Base-by-base conservation (phyloP, 805 yeast species). In the Zygosaccharomyces siamensis region DNA sequence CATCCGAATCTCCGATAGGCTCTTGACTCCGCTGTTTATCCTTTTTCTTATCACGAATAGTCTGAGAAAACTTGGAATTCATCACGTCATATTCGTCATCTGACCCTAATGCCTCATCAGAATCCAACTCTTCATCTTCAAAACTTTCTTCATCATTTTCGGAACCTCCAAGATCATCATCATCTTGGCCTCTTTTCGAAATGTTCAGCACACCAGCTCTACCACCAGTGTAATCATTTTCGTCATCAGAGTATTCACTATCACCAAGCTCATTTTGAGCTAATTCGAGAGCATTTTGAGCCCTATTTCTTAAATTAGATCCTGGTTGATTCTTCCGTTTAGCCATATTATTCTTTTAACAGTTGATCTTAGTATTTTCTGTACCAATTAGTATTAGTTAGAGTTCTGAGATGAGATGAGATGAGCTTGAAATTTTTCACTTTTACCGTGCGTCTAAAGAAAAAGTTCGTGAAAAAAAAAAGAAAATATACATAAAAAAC, bases 71-170 rank as follows among this genome's bases (percentile, higher is more conserved):
- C 61, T 79, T 84, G 27, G 86, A 79, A 64, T 79, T 77, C 57
- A 83, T 66, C 6, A 74, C 77, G 47, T 81, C 87, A 50, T 76
- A 79, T 46, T 81, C 88, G 56, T 85, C 90, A 49, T 78, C 95
- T 0, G 93, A 83, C 0, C 93, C 96, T 50, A 87, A 68, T 0
- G 95, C 96, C 58, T 86, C 96, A 64, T 89, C 97, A 0, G 96
- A 87, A 58, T 84, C 88, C 40, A 86, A 71, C 51, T 86, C 86
- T 60, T 81, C 86, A 58, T 81, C 86, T 42, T 72, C 79, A 53
- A 79, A 71, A 21, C 66, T 70, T 3, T 64, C 64, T 1, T 62
- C 68, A 5, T 56, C 68, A 10, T 55, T 62, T 1, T 51, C 64
- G 7, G 60, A 63, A 14, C 53, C 63, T 11, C 59, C 66, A 33